Evolutionary conservation across 2,329 filamentous ascomycete species (phyloP).

Genomic region (Ophiostoma angusticollis): DNA sequence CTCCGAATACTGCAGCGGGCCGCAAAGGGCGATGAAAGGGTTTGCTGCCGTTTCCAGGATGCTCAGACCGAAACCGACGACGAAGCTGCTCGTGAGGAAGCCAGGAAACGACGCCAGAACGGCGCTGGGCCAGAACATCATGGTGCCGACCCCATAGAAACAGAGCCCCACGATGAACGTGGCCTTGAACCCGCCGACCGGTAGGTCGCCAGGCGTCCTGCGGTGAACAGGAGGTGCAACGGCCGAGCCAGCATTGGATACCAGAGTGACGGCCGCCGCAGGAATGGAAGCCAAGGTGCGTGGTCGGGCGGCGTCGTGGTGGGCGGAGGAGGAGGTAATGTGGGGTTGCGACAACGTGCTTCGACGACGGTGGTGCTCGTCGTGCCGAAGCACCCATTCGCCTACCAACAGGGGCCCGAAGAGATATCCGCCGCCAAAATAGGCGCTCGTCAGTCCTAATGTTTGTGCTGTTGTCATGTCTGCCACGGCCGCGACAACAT

Average conservation of each 20-base stretch:
- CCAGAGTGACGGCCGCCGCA: background rate
- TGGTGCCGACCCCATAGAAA: constrained; percentile 64
- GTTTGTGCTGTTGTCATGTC: constrained; percentile 49
- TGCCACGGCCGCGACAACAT: constrained; percentile 50
- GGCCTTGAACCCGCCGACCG: constrained; percentile 57
- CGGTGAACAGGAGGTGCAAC: background rate
- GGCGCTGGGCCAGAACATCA: constrained; percentile 76
- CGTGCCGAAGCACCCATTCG: constrained; percentile 55
- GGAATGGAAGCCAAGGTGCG: background rate
- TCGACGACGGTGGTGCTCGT: constrained; percentile 41
- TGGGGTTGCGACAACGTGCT: constrained; percentile 15
- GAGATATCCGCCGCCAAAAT: constrained; percentile 59
- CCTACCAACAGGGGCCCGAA: constrained; percentile 58
- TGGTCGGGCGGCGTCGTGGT: too few species aligned
- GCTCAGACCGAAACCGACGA: constrained; percentile 64
- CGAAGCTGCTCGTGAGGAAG: constrained; percentile 61
- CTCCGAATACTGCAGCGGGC: constrained; percentile 59
- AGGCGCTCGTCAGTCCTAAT: constrained; percentile 54
- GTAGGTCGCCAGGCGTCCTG: constrained; percentile 21
- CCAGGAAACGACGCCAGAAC: constrained; percentile 63
- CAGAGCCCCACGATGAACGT: constrained; percentile 67
- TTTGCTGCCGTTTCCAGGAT: constrained; percentile 74
- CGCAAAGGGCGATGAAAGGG: constrained; percentile 59
- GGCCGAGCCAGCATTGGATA: background rate
- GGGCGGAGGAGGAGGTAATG: too few species aligned